Evolutionary conservation across 768 basidiomycete species (phyloP).

Genomic region (Suillus brevipes): DNA sequence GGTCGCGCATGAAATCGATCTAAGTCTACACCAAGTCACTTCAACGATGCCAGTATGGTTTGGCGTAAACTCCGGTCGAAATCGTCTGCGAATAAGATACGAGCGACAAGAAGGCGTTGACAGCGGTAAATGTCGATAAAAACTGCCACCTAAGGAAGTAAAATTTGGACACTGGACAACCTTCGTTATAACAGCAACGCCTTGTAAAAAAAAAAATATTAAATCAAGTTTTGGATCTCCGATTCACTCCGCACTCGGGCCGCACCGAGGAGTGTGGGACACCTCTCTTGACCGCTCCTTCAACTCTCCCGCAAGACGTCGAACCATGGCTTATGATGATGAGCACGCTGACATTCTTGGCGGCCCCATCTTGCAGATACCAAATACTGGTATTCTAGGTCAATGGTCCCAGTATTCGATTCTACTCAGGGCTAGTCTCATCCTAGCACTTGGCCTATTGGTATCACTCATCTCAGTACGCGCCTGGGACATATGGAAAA

Average conservation of each 20-base stretch:
- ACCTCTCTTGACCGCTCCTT: constrained; percentile 21
- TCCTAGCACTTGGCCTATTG: constrained; percentile 35
- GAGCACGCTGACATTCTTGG: constrained; percentile 76
- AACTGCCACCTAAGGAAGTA: not conserved
- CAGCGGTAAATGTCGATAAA: not conserved
- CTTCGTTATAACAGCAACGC: not conserved
- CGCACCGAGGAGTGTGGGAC: constrained; percentile 19
- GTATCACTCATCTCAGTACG: constrained; percentile 36
- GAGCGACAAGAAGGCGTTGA: not conserved
- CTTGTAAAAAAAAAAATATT: not conserved
- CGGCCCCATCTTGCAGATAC: constrained; percentile 46
- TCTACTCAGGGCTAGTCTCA: constrained; percentile 38
- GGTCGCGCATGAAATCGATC: not conserved
- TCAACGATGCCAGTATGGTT: not conserved
- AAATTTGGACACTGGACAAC: not conserved
- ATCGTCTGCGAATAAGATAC: not conserved
- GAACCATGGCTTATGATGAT: constrained; percentile 51
- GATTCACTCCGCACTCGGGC: constrained; percentile 12
- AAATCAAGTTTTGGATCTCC: constrained; percentile 19
- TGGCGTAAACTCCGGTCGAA: not conserved
- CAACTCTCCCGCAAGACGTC: constrained; percentile 21
- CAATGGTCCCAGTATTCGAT: constrained; percentile 38
- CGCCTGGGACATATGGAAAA: constrained; percentile 48
- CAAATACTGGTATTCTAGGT: constrained; percentile 26
- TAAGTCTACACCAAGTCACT: not conserved